A percentile compares a stretch with the other conserved stretches of the same genome.
phyloP scores from a whole-genome alignment of 345 rosid genomes.

The Pistacia integerrima region DNA sequence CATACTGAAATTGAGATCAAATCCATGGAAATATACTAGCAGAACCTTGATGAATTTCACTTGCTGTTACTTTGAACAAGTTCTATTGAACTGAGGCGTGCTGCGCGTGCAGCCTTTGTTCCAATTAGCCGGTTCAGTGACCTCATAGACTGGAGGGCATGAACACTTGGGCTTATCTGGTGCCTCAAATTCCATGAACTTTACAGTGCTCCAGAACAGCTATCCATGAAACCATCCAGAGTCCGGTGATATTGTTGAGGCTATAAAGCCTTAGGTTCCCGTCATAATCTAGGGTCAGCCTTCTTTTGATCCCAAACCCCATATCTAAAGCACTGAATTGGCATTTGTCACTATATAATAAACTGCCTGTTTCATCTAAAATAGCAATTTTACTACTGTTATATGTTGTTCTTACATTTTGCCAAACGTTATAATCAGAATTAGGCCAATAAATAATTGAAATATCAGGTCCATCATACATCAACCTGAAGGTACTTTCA shows the following conservation, averaged over 20 bases:
- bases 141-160: constrained; percentile 22
- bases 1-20: not conserved
- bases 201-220: constrained; percentile 22
- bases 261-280: constrained; percentile 40
- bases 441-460: constrained; percentile 38
- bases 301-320: constrained; percentile 21
- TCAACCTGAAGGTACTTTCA: constrained; percentile 30
- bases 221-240: constrained; percentile 37
- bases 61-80: not conserved
- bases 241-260: not conserved
- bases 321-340: constrained; percentile 23
- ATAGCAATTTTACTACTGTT: constrained; percentile 28
- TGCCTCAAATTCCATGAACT: constrained; percentile 40
- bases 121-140: constrained; percentile 19
- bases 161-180: constrained; percentile 1
- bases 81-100: constrained; percentile 11
- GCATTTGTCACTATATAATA: constrained; percentile 25
- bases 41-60: not conserved
- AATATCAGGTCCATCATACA: constrained; percentile 21
- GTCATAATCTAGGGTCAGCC: constrained; percentile 35
- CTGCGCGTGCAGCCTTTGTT: constrained; percentile 14
- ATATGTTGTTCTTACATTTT: constrained; percentile 26
- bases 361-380: constrained; percentile 23
- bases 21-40: not conserved
- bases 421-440: constrained; percentile 11